These are phyloP conservation scores for Populus hybrid DNA, from an alignment of 441 rosid species.

Conservation along the genomic window DNA sequence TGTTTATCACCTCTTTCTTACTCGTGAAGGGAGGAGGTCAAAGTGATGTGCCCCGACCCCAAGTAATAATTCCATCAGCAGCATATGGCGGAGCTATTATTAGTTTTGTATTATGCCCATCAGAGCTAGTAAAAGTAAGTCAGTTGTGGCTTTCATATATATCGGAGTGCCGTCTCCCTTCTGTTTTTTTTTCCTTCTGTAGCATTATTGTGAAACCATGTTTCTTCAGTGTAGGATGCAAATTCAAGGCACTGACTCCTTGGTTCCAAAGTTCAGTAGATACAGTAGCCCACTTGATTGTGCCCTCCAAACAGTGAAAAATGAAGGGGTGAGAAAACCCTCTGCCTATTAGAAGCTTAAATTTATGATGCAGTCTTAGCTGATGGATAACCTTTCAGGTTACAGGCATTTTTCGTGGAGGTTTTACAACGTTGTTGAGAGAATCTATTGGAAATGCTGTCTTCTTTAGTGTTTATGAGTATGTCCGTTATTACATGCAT, in stretches of 20 bases:
- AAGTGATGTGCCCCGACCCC: slow-evolving; percentile 52
- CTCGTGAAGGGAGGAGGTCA: slow-evolving; percentile 48
- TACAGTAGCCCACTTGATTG: slow-evolving; percentile 78
- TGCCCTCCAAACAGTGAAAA: slow-evolving; percentile 63
- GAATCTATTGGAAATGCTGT: slow-evolving; percentile 77
- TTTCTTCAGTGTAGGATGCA: slow-evolving; percentile 95
- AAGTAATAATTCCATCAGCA: slow-evolving; percentile 83
- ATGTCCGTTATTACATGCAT: slow-evolving; percentile 67
- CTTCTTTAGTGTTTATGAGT: slow-evolving; percentile 74
- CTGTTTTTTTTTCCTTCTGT: slow-evolving; percentile 11
- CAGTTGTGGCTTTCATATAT: slow-evolving; percentile 6
- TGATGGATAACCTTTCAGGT: slow-evolving; percentile 61
- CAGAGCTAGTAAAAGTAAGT: slow-evolving; percentile 85
- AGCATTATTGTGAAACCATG: slow-evolving; percentile 33
- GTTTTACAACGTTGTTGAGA: slow-evolving; percentile 67
- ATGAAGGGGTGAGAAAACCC: slow-evolving; percentile 75
- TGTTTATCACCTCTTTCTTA: background rate
- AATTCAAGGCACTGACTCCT: slow-evolving; percentile 80
- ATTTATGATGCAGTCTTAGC: slow-evolving; percentile 13
- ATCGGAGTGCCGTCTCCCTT: background rate
- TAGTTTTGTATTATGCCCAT: slow-evolving; percentile 84
- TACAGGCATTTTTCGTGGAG: slow-evolving; percentile 84
- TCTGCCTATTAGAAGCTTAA: slow-evolving; percentile 6
- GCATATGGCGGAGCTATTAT: slow-evolving; percentile 82
- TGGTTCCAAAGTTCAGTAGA: slow-evolving; percentile 59